Evolutionary conservation across 208 protist genomes (phyloP), one percentile per base, ranked within the genome.

Genomic region (Acanthamoeba lugdunensis): DNA sequence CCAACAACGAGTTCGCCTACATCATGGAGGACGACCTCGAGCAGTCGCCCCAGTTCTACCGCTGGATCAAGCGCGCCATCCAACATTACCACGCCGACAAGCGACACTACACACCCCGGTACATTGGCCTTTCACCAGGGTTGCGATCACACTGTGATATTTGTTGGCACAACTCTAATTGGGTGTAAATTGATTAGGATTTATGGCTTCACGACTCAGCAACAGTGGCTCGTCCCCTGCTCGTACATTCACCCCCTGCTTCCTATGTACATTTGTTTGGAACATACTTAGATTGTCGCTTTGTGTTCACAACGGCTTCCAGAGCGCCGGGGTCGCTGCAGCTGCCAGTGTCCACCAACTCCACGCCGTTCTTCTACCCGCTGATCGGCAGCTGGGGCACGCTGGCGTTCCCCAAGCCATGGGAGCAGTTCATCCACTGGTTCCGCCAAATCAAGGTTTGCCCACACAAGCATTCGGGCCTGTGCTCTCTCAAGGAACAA

Each of bases 1-100:
- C 61, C 1, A 7, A 13, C 23, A 73, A 77, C 37, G 58, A 75
- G 69, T 77, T 81, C 25, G 87, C 87, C 14, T 92, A 81, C 69
- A 92, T 92, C 61, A 92, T 92, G 87, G 87, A 92, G 33, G 87
- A 92, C 61, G 87, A 92, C 48, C 61, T 92, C 14, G 61, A 92
- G 50, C 65, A 81, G 87, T 92, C 87, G 11, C 5, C 33, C 48
- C 75, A 48, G 16, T 92, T 28, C 48, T 92, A 92, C 37, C 87
- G 87, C 5, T 92, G 87, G 87, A 56, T 92, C n/a, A 92, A 77
- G 58, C 21, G 14, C 18, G 58, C 23, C 52, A 81, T 79, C 28
- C 87, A 4, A 4, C 61, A 54, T 0, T 92, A 92, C 87, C 87
- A 92, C 61, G 4, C 11, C 41, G 37, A 79, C 87, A 71, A 30